A percentile compares a stretch with the other conserved stretches of the same genome.
phyloP scores from a whole-genome alignment of 345 rosid genomes.

The Streptanthus diversifolius region DNA sequence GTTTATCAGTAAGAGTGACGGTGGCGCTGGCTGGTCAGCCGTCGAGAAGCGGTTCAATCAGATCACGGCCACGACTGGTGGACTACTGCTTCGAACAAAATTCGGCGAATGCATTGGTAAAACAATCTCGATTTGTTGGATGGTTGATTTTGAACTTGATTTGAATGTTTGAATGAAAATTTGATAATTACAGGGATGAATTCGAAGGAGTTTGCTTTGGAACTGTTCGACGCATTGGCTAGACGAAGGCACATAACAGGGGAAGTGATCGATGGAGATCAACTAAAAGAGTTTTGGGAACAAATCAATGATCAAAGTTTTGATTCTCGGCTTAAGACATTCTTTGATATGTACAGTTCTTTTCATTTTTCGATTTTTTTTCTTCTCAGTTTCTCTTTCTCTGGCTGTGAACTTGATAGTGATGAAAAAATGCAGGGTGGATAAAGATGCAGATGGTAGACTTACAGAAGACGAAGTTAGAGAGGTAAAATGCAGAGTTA shows the following conservation, averaged over 20 bases:
- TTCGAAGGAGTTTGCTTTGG: conserved; percentile 67
- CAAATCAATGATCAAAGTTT: conserved; percentile 72
- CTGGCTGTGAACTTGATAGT: neutral
- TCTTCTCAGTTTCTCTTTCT: neutral
- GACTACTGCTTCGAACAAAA: conserved; percentile 41
- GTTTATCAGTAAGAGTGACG: conserved; percentile 68
- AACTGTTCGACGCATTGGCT: conserved; percentile 64
- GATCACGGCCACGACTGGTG: conserved; percentile 48
- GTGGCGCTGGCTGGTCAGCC: conserved; percentile 63
- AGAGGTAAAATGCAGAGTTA: conserved; percentile 44
- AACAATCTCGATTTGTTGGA: too few species aligned
- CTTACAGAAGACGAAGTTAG: conserved; percentile 67
- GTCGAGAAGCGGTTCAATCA: conserved; percentile 64
- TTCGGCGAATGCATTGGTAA: conserved; percentile 74
- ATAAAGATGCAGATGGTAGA: conserved; percentile 84
- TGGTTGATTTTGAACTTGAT: neutral
- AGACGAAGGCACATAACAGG: conserved; percentile 49
- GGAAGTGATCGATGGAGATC: conserved; percentile 48
- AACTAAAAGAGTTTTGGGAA: conserved; percentile 67
- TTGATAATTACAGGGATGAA: conserved; percentile 51
- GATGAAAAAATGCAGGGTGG: conserved; percentile 54
- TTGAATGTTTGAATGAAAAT: neutral
- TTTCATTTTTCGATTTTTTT: neutral
- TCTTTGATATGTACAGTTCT: conserved; percentile 60
- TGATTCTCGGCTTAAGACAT: conserved; percentile 68